phyloP scores from a whole-genome alignment of 805 yeast genomes.

The Zygosaccharomyces siamensis region DNA sequence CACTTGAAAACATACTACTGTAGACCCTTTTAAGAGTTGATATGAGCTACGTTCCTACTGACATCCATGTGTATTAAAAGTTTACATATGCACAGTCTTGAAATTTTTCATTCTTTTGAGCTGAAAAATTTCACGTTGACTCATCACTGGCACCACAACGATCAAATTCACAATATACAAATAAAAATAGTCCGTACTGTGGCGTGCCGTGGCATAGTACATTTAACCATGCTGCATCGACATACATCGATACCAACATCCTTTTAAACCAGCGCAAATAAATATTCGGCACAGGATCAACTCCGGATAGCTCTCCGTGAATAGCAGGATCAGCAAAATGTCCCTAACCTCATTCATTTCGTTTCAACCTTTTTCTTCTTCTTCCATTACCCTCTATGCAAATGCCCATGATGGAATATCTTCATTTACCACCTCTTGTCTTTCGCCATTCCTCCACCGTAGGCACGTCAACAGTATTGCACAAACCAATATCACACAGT shows the following conservation, averaged over 20 bases:
- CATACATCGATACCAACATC: neutral
- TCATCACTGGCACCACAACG: slow-evolving; percentile 1
- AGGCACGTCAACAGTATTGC: slow-evolving; percentile 13
- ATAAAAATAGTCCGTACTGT: neutral
- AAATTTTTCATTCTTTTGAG: slow-evolving; percentile 3
- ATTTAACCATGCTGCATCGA: neutral
- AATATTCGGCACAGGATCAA: no score
- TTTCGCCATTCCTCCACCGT: slow-evolving; percentile 6
- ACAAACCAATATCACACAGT: slow-evolving; percentile 12
- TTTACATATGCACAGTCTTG: neutral
- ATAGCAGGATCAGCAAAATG: no score
- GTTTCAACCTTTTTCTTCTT: neutral
- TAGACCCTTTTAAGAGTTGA: slow-evolving; percentile 1
- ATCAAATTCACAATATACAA: neutral
- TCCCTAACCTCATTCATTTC: no score
- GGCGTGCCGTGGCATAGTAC: neutral
- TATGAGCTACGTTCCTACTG: neutral
- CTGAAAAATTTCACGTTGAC: slow-evolving; percentile 6
- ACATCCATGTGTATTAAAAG: neutral
- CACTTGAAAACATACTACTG: slow-evolving; percentile 19
- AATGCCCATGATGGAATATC: slow-evolving; percentile 5
- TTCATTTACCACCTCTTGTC: neutral
- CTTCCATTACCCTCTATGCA: neutral
- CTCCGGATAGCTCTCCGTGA: no score
- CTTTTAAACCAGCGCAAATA: neutral